Base-by-base conservation (phyloP, 805 yeast genomes). In the Yarrowia deformans region DNA sequence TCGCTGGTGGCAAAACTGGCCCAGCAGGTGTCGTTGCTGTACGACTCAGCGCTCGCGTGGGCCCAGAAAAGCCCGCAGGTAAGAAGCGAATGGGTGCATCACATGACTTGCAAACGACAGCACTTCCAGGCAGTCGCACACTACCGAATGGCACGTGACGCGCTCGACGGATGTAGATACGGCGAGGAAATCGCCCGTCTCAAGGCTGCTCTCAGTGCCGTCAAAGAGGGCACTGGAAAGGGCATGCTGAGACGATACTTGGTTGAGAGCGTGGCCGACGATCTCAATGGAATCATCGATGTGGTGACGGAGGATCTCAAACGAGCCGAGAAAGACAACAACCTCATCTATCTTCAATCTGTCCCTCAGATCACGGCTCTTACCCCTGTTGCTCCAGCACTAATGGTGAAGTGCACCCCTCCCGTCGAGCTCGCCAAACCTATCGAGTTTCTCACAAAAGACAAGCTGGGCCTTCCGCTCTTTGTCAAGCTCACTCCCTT, bases 61-160 rank as follows among this genome's bases (percentile, higher is more conserved):
- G 79, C 85, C 3, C 79, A 82, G 32, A 80, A 79, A 58, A 84
- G 89, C 48, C 82, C 84, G 32, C 79, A 87, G 0, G 76, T 85
- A n/a, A 81, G 84, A 69, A 77, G 85, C 16, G 91, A 88, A 54
- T 91, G 94, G 93, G 79, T 83, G 18, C 82, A 84, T 69, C 90
- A 88, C 75, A 76, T 90, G 32, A 78, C 81, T 0, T 82, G 87
- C 18, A 93, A 93, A 73, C 77, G 77, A 40, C 77, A 71, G 56
- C 96, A 93, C 75, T 93, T 92, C 73, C 79, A 79, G 66, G 90
- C 93, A 0, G 94, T 90, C 0, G 86, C 96, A 0, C 83, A 85
- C 70, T 90, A 84, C 74, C 81, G 97, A 71, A 80, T 83, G 69
- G 83, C 96, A 0, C 71, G 83, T 10, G 80, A 80, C 13, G 79